Conservation (phyloP, 2,329 filamentous ascomycete species). For the Coleophoma crateriformis region DNA sequence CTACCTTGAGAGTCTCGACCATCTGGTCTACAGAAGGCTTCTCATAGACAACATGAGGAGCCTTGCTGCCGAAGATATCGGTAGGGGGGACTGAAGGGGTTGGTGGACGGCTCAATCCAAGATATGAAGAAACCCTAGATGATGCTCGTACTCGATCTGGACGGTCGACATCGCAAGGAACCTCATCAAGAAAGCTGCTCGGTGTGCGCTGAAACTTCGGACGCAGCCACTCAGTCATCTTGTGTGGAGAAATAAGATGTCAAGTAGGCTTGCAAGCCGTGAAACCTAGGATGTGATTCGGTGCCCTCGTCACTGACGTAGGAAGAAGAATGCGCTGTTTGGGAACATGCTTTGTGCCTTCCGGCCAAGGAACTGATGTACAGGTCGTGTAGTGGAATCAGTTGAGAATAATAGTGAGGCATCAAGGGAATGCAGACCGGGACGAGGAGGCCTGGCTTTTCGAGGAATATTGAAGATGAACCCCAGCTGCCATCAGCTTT, state of each 20-base stretch:
- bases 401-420: no score
- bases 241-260: not conserved
- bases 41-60: slow-evolving; percentile 20
- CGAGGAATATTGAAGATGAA: no score
- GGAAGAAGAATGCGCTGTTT: no score
- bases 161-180: slow-evolving; percentile 10
- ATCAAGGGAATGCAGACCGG: no score
- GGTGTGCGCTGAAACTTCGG: not conserved
- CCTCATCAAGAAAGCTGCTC: slow-evolving; percentile 5
- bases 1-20: slow-evolving; percentile 23
- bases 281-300: no score
- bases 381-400: no score
- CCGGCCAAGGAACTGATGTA: no score
- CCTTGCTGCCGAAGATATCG: slow-evolving; percentile 15
- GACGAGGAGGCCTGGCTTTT: no score
- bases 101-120: slow-evolving; percentile 11
- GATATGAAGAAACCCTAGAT: slow-evolving; percentile 20
- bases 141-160: slow-evolving; percentile 10
- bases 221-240: slow-evolving; percentile 1
- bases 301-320: no score
- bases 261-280: no score
- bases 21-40: slow-evolving; percentile 24
- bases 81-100: slow-evolving; percentile 6
- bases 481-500: no score
- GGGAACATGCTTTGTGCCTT: no score